phyloP scores from a whole-genome alignment of 139 green algal species.

The Chlamydomonas sphaeroides region DNA sequence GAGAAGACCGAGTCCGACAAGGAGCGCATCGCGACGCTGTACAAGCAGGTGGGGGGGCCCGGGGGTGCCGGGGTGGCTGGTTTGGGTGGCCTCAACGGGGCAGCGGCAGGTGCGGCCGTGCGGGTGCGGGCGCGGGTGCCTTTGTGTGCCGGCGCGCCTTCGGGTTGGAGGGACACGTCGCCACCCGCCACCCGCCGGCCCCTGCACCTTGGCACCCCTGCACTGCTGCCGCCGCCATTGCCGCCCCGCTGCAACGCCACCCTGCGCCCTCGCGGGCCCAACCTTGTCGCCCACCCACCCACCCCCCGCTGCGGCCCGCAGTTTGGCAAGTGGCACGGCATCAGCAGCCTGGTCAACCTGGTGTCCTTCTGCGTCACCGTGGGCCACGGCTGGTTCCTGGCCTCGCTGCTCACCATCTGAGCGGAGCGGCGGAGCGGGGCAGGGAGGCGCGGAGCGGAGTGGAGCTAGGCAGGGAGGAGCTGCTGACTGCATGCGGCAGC shows the following conservation, averaged over 20 bases:
- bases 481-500: no score
- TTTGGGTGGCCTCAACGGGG: neutral
- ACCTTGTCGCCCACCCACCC: neutral
- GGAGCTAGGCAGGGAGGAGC: no score
- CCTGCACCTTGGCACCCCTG: no score
- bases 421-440: neutral
- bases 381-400: slow-evolving; percentile 63
- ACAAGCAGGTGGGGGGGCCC: slow-evolving; percentile 71
- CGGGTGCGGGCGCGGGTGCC: no score
- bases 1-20: slow-evolving; percentile 57
- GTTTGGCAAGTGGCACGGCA: slow-evolving; percentile 65
- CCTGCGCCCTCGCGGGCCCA: neutral
- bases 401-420: slow-evolving; percentile 20
- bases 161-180: no score
- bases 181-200: no score
- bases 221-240: no score
- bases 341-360: slow-evolving; percentile 71
- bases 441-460: no score
- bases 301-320: neutral
- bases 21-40: slow-evolving; percentile 57
- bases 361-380: slow-evolving; percentile 57
- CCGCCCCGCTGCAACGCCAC: no score
- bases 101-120: no score
- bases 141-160: no score
- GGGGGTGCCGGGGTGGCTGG: no score